Evolutionary conservation across 2,329 filamentous ascomycete genomes (phyloP), one percentile per base, ranked within the genome.

Genomic region (Nemania abortiva): DNA sequence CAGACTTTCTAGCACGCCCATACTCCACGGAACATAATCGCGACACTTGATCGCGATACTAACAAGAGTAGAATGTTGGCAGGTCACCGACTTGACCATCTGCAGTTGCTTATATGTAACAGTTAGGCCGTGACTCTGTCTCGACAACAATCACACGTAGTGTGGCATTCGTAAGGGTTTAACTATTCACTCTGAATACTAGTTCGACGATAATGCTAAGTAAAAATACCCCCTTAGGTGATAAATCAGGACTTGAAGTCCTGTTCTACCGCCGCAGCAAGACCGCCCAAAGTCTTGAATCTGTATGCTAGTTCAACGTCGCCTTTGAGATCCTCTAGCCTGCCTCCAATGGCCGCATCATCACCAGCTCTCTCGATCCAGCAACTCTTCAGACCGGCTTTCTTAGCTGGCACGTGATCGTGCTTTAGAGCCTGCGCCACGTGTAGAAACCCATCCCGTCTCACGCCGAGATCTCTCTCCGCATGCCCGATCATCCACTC

Each of bases 391-490:
- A 94, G 79, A 0, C 87, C 90, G 58, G 88, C 77, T 73, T 85
- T 80, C 77, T 85, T 86, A 2, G 89, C 89, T 0, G 91, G 89
- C 37, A 86, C 84, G 79, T 93, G 91, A 78, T 94, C 92, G 76
- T 92, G 89, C 52, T 86, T 88, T 77, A 92, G 84, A 71, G 89
- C 91, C 80, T 93, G 90, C 13, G 91, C 91, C 18, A 83, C 84
- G 74, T 85, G 7, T 66, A 91, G 75, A 5, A 93, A 83, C 11
- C 70, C 61, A 0, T 81, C 80, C 72, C 87, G 88, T 61, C 82
- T 80, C 0, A 91, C 78, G 0, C 87, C 88, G 73, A 91, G 88
- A n/a, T 84, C 82, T 1, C 80, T 74, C 74, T 86, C 69, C 1
- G 88, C 85, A 56, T 86, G 81, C 11, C 81, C 77, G 4, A 93